Evolutionary conservation across 352 stramenopile genomes (phyloP).

Genomic region (Pythium utonaiense): DNA sequence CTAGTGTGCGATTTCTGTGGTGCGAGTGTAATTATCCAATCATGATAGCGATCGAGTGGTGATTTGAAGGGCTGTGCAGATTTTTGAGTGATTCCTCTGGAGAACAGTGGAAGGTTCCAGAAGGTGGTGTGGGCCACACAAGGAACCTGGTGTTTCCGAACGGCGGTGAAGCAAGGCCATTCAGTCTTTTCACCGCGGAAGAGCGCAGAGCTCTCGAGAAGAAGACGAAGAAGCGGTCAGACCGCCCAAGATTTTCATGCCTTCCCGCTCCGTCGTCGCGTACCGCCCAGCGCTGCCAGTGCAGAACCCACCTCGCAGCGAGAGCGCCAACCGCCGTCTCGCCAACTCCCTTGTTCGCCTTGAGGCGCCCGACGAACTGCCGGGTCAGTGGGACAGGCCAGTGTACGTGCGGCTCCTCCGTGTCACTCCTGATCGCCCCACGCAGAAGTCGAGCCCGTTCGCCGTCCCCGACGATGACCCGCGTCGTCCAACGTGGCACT

Average conservation of each 20-base stretch:
- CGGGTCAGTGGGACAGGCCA: background rate
- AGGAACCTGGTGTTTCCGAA: slow-evolving; percentile 4
- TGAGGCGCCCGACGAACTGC: background rate
- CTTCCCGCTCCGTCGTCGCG: background rate
- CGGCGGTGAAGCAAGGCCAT: background rate
- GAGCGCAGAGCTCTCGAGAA: background rate
- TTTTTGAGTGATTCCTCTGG: too few species aligned
- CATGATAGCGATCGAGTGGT: too few species aligned
- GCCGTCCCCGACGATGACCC: background rate
- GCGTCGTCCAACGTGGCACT: background rate
- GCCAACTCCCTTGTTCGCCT: background rate
- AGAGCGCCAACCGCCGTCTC: background rate
- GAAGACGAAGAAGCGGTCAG: slow-evolving; percentile 6
- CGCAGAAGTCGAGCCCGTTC: background rate
- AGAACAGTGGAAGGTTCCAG: background rate
- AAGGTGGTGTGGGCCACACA: slow-evolving; percentile 3
- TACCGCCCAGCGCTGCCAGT: background rate
- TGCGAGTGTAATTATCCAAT: too few species aligned
- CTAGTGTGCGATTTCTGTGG: too few species aligned
- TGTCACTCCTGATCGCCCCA: background rate
- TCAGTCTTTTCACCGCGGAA: background rate
- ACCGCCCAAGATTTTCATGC: background rate
- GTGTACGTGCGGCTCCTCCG: background rate
- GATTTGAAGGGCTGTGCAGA: too few species aligned
- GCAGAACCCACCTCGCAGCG: background rate